These are phyloP conservation scores for Taxawa tesnikishii DNA, from an alignment of 2,329 filamentous ascomycete genomes.

Conservation along the genomic window DNA sequence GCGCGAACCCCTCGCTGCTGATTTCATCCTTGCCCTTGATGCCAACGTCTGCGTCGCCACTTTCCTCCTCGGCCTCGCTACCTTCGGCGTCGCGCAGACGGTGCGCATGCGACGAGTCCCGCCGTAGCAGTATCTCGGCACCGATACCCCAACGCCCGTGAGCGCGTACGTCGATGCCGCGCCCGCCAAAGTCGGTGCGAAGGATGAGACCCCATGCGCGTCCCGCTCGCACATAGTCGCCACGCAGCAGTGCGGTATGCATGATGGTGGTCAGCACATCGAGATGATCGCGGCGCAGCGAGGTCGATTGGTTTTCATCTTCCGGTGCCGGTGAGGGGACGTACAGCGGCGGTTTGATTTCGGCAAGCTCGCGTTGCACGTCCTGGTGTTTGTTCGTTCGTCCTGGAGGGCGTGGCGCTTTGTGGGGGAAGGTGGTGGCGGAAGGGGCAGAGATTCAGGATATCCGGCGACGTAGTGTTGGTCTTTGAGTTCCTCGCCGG, in stretches of 20 bases:
- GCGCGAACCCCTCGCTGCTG: conserved; percentile 37
- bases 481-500: too few relatives aligned
- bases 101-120: conserved; percentile 6
- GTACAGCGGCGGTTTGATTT: conserved; percentile 28
- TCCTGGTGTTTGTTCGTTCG: conserved; percentile 10
- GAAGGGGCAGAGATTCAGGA: conserved; percentile 24
- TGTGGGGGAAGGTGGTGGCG: conserved; percentile 33
- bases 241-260: conserved; percentile 58
- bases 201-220: conserved; percentile 65
- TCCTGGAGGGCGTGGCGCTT: conserved; percentile 16
- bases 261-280: conserved; percentile 56
- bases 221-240: conserved; percentile 59
- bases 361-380: conserved; percentile 27
- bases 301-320: conserved; percentile 11
- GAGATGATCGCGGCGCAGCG: conserved; percentile 44
- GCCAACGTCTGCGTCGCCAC: conserved; percentile 10
- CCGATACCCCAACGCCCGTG: conserved; percentile 71
- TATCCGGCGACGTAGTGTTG: conserved; percentile 31
- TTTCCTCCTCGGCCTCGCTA: conserved; percentile 2
- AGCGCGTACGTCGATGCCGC: conserved; percentile 53
- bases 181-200: conserved; percentile 45
- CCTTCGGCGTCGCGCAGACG: conserved; percentile 2
- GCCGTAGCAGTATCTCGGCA: conserved; percentile 67
- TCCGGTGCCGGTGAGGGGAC: conserved; percentile 12
- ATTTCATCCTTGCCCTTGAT: conserved; percentile 9